A percentile compares a stretch with the other conserved stretches of the same genome.
phyloP scores from a whole-genome alignment of 2,329 filamentous ascomycete species.

The Chrysosphaeria jannelii region DNA sequence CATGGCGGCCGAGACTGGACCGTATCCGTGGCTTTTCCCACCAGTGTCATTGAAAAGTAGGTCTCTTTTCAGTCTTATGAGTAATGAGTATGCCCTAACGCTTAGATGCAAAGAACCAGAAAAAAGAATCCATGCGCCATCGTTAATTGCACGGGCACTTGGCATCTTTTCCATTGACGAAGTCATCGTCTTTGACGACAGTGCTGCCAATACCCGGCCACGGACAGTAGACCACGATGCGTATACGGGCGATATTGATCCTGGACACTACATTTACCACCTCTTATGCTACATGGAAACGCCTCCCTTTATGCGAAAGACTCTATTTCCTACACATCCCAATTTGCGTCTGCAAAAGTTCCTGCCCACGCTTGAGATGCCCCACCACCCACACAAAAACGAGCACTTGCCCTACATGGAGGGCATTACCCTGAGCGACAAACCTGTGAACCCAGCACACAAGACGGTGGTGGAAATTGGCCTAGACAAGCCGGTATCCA shows the following conservation, averaged over 20 bases:
- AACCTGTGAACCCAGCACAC: constrained; percentile 10
- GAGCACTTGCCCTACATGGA: constrained; percentile 62
- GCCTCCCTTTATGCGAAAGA: constrained; percentile 49
- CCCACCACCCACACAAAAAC: constrained; percentile 45
- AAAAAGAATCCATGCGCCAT: constrained; percentile 41
- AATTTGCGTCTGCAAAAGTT: constrained; percentile 46
- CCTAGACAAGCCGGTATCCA: constrained; percentile 20
- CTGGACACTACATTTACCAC: constrained; percentile 52
- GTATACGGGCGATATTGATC: constrained; percentile 42
- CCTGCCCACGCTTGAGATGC: constrained; percentile 55
- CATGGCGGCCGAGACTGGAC: constrained; percentile 37
- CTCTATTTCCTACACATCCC: constrained; percentile 48
- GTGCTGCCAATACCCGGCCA: constrained; percentile 15
- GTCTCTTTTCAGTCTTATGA: constrained; percentile 5
- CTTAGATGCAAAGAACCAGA: no score
- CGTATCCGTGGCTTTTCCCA: constrained; percentile 47
- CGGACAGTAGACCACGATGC: constrained; percentile 17
- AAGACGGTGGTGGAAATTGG: constrained; percentile 27
- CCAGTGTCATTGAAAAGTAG: constrained; percentile 48
- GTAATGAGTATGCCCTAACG: no score
- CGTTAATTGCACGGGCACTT: constrained; percentile 49
- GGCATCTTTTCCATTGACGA: constrained; percentile 69
- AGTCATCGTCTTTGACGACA: constrained; percentile 54
- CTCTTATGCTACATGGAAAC: constrained; percentile 59
- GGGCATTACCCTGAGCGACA: constrained; percentile 29